Percentiles rank a stretch among this genome's conserved stretches.
These are phyloP conservation scores for Rugonectria rugulosa DNA, from an alignment of 2,329 filamentous ascomycete genomes.

Conservation along the genomic window DNA sequence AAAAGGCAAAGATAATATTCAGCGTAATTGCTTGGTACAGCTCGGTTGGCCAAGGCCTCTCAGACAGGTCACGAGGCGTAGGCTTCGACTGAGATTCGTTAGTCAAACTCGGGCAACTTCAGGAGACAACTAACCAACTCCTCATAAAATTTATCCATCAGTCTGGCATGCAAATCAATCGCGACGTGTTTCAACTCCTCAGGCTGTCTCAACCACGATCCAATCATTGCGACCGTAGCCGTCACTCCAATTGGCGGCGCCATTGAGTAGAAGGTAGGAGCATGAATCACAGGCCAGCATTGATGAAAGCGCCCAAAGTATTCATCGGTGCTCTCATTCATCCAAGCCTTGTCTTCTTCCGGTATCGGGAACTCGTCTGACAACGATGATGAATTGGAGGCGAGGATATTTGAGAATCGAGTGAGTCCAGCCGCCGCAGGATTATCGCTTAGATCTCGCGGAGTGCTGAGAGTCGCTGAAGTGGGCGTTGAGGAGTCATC, in stretches of 20 bases:
- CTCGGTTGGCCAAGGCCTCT: conserved; percentile 40
- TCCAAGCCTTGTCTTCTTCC: conserved; percentile 25
- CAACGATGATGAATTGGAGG: conserved; percentile 16
- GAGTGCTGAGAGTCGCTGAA: conserved; percentile 5
- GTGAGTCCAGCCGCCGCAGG: conserved; percentile 17
- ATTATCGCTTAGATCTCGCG: conserved; percentile 9
- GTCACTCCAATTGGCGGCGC: conserved; percentile 37
- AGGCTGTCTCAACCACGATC: conserved; percentile 46
- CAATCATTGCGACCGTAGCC: conserved; percentile 48
- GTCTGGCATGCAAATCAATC: conserved; percentile 41
- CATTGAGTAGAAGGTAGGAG: conserved; percentile 44
- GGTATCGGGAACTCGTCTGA: conserved; percentile 16
- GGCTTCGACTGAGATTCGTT: conserved; percentile 27
- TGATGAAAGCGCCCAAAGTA: conserved; percentile 53
- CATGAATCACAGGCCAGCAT: conserved; percentile 51
- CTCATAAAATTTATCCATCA: conserved; percentile 42
- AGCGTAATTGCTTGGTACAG: conserved; percentile 47
- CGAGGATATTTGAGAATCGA: conserved; percentile 17
- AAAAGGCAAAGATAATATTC: conserved; percentile 50
- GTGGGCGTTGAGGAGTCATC: conserved; percentile 4
- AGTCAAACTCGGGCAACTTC: not conserved
- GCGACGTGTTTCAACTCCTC: conserved; percentile 36
- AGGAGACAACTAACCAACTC: conserved; percentile 36
- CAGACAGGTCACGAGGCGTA: conserved; percentile 17
- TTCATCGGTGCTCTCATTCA: conserved; percentile 28